These are phyloP conservation scores for Trichophyton benhamiae DNA, from an alignment of 2,329 filamentous ascomycete genomes.

Conservation along the genomic window DNA sequence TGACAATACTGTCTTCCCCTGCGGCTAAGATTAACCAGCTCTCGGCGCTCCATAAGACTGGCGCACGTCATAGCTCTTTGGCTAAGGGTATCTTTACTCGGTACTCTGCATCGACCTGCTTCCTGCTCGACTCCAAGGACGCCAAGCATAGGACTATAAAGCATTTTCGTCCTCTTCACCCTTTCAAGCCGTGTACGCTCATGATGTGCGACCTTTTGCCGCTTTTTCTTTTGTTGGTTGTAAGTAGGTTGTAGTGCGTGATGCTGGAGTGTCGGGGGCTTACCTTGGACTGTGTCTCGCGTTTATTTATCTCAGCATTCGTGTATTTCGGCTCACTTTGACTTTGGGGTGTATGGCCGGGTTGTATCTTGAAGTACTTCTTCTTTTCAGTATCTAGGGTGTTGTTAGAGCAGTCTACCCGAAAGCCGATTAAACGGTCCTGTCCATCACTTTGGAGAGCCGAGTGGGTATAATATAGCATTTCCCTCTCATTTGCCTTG, in stretches of 20 bases:
- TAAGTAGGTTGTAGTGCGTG: not conserved
- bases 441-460: no score
- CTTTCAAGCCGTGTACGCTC: constrained; percentile 24
- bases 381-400: constrained; percentile 39
- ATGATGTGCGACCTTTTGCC: constrained; percentile 17
- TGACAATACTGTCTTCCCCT: not conserved
- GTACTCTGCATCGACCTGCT: constrained; percentile 16
- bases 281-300: constrained; percentile 10
- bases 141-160: constrained; percentile 21
- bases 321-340: constrained; percentile 23
- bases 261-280: not conserved
- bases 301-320: constrained; percentile 8
- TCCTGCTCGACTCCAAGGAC: constrained; percentile 19
- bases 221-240: constrained; percentile 17
- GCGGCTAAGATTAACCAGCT: constrained; percentile 22
- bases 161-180: constrained; percentile 21
- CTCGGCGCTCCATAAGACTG: constrained; percentile 22
- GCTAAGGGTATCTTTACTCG: constrained; percentile 17
- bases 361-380: constrained; percentile 57
- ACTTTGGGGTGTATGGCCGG: constrained; percentile 38
- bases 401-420: not conserved
- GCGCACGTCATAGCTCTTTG: constrained; percentile 22
- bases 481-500: not conserved
- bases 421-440: no score
- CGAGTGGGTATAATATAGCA: no score